Percentiles rank a stretch among this genome's conserved stretches.
These are phyloP conservation scores for Coriaria nepalensis DNA, from an alignment of 306 rosid genomes.

Conservation along the genomic window DNA sequence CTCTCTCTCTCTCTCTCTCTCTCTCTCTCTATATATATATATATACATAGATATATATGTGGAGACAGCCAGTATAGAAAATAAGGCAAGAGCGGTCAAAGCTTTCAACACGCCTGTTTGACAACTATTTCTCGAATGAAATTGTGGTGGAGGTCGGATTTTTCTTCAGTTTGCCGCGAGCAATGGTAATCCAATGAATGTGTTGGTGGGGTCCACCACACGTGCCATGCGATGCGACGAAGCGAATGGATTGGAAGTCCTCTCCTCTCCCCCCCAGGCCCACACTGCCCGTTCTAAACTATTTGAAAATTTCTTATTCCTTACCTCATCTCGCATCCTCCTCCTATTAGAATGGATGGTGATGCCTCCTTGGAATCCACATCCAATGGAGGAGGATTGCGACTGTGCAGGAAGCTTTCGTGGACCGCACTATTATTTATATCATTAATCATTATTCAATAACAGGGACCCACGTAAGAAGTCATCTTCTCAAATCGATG, in stretches of 20 bases:
- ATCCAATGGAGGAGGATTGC: conserved; percentile 28
- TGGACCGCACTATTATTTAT: conserved; percentile 30
- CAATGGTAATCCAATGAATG: conserved; percentile 7
- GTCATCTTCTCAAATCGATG: neutral
- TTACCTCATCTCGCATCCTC: conserved; percentile 2
- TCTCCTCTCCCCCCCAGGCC: conserved; percentile 1
- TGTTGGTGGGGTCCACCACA: conserved; percentile 2
- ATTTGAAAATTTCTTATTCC: no score
- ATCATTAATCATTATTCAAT: neutral
- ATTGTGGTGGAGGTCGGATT: no score
- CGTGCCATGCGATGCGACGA: conserved; percentile 23
- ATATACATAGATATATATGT: no score
- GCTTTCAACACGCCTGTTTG: no score
- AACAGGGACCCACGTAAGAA: no score
- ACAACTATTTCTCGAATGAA: no score
- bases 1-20: no score
- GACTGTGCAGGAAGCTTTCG: conserved; percentile 27
- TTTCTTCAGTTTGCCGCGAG: neutral
- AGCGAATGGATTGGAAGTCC: conserved; percentile 14
- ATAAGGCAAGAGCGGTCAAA: no score
- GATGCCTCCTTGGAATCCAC: conserved; percentile 58
- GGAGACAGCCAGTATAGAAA: no score
- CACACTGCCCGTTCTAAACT: no score
- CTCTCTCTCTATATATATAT: no score
- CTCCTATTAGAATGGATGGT: conserved; percentile 10